Evolutionary conservation across 2,329 filamentous ascomycete genomes (phyloP), one percentile per base, ranked within the genome.

Genomic region (Aspergillus sp.): DNA sequence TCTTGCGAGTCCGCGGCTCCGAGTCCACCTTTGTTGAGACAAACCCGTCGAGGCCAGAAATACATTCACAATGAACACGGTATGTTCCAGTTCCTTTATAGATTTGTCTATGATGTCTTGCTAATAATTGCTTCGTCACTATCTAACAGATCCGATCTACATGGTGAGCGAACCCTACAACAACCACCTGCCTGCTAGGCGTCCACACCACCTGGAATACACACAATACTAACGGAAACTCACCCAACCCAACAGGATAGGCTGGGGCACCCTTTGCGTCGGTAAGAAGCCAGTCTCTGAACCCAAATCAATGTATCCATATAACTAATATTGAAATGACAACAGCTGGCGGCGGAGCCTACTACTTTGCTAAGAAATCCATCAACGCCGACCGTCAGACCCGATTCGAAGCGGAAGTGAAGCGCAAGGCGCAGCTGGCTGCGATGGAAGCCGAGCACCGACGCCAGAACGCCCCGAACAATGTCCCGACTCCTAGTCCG

Each of bases 331-430:
- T 52, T 21, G 38, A 2, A 39, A 52, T 12, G 49, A 55, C 23
- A 53, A 50, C 72, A 92, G 92, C 93, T 67, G 95, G 94, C 73
- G 95, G 87, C 66, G 91, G 89, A 65, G 92, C 94, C 71, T 99
- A 98, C 83, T 92, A 91, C 82, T 97, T 97, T 76, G 95, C 95
- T 65, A 99, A 99, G 84, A 85, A 87, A 73, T 89, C 89, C 76
- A 96, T 99, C 84, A 97, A 97, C 75, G 91, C 91, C 68, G 92
- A 97, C 78, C 91, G 94, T 65, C 84, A 86, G 63, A 81, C 86
- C 62, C 87, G 91, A 70, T 86, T 90, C 66, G 85, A 90, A 69
- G 87, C 90, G 63, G 84, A 86, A 68, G 88, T 89, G 79, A 89
- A 84, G 79, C 84, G 84, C 69, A 78, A 80, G 63, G 69, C 74